phyloP scores from a whole-genome alignment of 805 yeast species.

The Groenewaldozyma salmanticensis region DNA sequence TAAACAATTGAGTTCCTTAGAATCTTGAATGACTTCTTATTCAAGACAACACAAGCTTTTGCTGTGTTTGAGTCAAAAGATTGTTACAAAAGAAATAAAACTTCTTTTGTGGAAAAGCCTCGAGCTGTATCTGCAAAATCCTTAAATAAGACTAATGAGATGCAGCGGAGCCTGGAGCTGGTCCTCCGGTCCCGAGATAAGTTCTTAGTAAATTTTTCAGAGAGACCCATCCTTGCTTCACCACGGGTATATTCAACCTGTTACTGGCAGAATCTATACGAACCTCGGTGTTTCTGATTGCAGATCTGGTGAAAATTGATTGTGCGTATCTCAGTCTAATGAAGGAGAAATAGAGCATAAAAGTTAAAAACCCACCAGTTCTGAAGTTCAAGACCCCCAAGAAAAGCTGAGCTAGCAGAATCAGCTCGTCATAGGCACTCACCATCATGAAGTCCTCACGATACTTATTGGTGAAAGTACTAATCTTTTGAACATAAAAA shows the following conservation, averaged over 20 bases:
- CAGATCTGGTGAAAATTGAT: slow-evolving; percentile 60
- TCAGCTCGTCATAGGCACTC: slow-evolving; percentile 52
- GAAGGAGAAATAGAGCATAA: slow-evolving; percentile 46
- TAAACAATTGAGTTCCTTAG: too few species aligned
- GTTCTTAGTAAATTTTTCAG: slow-evolving; percentile 29
- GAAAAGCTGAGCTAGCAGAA: slow-evolving; percentile 29
- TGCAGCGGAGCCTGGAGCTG: background rate
- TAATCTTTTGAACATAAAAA: slow-evolving; percentile 27
- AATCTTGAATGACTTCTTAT: too few species aligned
- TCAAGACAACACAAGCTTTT: too few species aligned
- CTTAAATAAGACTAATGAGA: too few species aligned
- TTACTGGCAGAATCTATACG: slow-evolving; percentile 46
- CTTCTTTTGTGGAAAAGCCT: too few species aligned
- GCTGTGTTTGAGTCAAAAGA: too few species aligned
- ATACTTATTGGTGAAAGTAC: slow-evolving; percentile 39
- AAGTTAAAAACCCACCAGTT: slow-evolving; percentile 47
- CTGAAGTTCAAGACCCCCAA: slow-evolving; percentile 32
- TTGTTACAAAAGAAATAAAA: too few species aligned
- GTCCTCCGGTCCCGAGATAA: slow-evolving; percentile 2
- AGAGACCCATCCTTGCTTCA: slow-evolving; percentile 41
- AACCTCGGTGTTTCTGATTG: slow-evolving; percentile 60
- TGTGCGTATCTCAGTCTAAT: slow-evolving; percentile 70
- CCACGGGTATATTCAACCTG: slow-evolving; percentile 42
- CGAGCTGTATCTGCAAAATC: too few species aligned
- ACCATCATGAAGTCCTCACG: slow-evolving; percentile 50